Evolutionary conservation across 148 eudicot genomes (phyloP).

Genomic region (Nepenthes mirabilis): DNA sequence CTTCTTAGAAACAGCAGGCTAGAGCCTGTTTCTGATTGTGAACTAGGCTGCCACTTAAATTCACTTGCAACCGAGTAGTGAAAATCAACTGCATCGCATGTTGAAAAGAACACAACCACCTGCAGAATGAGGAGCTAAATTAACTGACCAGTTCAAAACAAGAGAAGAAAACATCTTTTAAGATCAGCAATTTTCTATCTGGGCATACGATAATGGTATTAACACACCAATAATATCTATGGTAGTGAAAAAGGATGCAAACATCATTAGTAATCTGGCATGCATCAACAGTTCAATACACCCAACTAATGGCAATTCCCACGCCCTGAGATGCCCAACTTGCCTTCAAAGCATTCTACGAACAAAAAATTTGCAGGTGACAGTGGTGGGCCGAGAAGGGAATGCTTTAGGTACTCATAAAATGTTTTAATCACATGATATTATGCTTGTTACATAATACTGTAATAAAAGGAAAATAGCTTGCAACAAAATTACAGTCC

Average conservation of each 20-base stretch:
- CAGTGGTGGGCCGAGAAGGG: neutral
- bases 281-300: no score
- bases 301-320: no score
- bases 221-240: neutral
- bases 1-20: slow-evolving; percentile 43
- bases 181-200: neutral
- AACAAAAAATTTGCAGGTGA: neutral
- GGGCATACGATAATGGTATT: neutral
- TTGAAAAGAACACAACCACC: slow-evolving; percentile 95
- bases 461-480: no score
- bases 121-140: slow-evolving; percentile 18
- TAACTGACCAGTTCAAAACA: neutral
- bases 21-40: slow-evolving; percentile 25
- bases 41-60: slow-evolving; percentile 39
- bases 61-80: slow-evolving; percentile 56
- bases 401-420: neutral
- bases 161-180: neutral
- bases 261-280: neutral
- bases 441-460: no score
- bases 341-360: neutral
- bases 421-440: no score
- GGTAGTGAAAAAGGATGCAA: neutral
- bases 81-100: slow-evolving; percentile 91
- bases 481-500: no score
- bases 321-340: no score